phyloP scores from a whole-genome alignment of 2,329 filamentous ascomycete species.

The Talaromyces sp. region DNA sequence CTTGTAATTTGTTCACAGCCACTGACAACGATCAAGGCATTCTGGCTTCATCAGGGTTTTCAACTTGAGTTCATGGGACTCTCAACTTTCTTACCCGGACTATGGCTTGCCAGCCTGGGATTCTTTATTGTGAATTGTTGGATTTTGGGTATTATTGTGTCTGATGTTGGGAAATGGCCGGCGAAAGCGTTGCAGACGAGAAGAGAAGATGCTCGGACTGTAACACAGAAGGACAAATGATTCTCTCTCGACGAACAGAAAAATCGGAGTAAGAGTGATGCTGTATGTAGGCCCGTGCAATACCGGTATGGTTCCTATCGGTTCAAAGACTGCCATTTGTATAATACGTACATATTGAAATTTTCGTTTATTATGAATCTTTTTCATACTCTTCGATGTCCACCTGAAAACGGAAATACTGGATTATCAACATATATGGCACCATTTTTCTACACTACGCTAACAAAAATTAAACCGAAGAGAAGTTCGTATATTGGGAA shows the following conservation, averaged over 20 bases:
- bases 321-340: neutral
- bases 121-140: conserved; percentile 88
- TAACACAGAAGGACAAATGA: neutral
- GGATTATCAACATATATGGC: neutral
- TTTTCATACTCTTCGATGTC: too few relatives aligned
- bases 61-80: conserved; percentile 73
- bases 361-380: neutral
- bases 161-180: conserved; percentile 50
- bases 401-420: neutral
- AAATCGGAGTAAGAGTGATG: neutral
- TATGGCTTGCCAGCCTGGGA: conserved; percentile 69
- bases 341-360: neutral
- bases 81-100: conserved; percentile 79
- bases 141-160: conserved; percentile 76
- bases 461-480: neutral
- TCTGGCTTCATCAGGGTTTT: conserved; percentile 74
- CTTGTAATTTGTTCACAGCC: neutral
- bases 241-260: too few relatives aligned
- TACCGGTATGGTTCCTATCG: neutral
- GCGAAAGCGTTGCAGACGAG: neutral
- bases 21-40: conserved; percentile 36
- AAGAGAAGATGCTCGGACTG: neutral
- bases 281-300: neutral
- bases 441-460: neutral
- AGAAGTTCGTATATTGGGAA: neutral